Evolutionary conservation across 106 monocot genomes (phyloP), one percentile per base, ranked within the genome.

Genomic region (Amphibolis antarctica): DNA sequence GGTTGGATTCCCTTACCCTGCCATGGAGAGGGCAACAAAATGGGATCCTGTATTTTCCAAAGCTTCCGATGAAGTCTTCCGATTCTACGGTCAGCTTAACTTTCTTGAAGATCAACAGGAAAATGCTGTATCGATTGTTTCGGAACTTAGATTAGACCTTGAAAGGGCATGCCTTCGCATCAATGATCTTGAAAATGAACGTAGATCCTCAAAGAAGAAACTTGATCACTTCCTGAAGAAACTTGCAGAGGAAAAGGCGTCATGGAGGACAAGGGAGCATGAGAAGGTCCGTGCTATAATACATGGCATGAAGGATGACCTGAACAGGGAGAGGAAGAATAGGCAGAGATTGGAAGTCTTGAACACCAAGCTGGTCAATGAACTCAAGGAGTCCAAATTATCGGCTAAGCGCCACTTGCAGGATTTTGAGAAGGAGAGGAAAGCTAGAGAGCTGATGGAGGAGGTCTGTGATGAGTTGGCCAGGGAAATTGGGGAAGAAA

Each of bases 391-490:
- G 59, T 76, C 78, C 9, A 91, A 91, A 53, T 59, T 79, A 48
- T 67, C 80, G n/a, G 78, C 77, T 11, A 91, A 85, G 69, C 72
- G 72, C 47, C 71, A 69, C 50, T 74, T 78, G 66, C 96, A 87
- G 55, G 87, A 91, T 43, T 87, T 74, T 69, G 87, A 91, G 76
- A 91, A 85, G 57, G 96, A 98, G 71, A 72, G 75, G 71, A 90
- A 91, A 63, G 76, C 82, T 17, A 69, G 90, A 27, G 89, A 87
- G 69, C 67, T 98, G 19, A 71, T 91, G 78, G 87, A 98, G 70
- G 90, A 98, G 74, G 82, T 87, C 0, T 98, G 96, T 70, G 84
- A 98, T 54, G 96, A 98, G 69, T 63, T 98, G 24, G 96, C 90
- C 1, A 90, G 85, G 68, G 90, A 98, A 64, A 90, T 90, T 49